Base-by-base conservation (phyloP, 768 basidiomycete species). In the Serendipita sp. region DNA sequence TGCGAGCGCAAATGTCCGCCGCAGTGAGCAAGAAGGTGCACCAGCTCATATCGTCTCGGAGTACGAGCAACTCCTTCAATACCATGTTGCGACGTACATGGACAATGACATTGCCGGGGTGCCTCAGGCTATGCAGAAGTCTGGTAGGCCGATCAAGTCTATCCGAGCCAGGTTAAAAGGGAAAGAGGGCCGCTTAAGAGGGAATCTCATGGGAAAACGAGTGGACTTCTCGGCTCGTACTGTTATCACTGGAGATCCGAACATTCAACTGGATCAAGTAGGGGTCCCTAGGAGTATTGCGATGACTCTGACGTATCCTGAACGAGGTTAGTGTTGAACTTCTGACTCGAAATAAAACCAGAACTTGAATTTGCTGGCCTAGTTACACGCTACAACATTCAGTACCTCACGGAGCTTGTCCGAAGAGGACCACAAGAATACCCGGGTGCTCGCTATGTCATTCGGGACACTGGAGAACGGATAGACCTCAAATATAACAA, bases 21-120 rank as follows among this genome's bases (percentile, higher is more conserved):
- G 91, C 69, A 88, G 91, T 70, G 94, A 98, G 69, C 88, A 93
- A 70, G 96, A 98, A 73, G 95, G 96, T 68, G 92, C 93, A 3
- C 96, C 96, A 1, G 90, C 91, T 0, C 92, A 96, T 69, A 88
- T 99, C 67, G 88, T 95, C 69, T 86, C 86, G 16, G 94, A 98
- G 74, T 95, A 93, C 68, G 95, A 98, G 75, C 92, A 95, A 70
- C 77, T 99, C 50, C 81, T 98, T 3, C 95, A 96, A 91, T 99
- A 94, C 73, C 96, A 99, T 71, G 93, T 97, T 66, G 96, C 96
- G 2, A 98, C 96, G 0, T 99, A 98, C 72, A 99, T 99, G 95
- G 96, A 99, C 72, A 99, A 99, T 71, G 94, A 98, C 71, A 94
- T 98, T 65, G 93, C 96, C 37, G 96, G 96, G 50, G 91, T 97